Evolutionary conservation across 805 yeast species (phyloP).

Genomic region (Metschnikowia matae): DNA sequence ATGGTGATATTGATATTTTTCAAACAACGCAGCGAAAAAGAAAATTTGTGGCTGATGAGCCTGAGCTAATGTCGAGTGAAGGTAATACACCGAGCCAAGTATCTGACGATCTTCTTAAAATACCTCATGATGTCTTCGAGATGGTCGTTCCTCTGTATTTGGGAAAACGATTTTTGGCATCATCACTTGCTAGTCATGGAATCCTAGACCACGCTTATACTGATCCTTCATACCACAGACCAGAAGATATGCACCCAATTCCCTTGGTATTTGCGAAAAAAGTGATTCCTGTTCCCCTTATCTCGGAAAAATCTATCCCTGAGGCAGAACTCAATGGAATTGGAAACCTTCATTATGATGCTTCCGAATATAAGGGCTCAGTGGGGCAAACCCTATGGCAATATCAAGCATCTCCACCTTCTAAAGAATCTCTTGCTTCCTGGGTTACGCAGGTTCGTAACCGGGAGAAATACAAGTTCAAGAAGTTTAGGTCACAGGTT

Average conservation of each 20-base stretch:
- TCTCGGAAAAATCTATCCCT: constrained; percentile 22
- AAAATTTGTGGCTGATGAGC: not conserved
- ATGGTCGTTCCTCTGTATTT: constrained; percentile 19
- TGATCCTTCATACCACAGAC: constrained; percentile 61
- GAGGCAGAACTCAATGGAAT: not conserved
- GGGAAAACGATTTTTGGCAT: constrained; percentile 13
- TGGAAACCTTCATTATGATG: not conserved
- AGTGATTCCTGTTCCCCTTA: constrained; percentile 43
- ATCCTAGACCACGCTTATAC: constrained; percentile 49
- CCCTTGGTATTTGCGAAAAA: constrained; percentile 69
- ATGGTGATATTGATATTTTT: constrained; percentile 10
- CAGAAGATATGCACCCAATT: constrained; percentile 46
- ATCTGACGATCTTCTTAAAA: constrained; percentile 5
- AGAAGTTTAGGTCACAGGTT: constrained; percentile 45
- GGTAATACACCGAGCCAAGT: constrained; percentile 8
- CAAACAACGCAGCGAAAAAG: constrained; percentile 11
- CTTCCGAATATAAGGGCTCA: not conserved
- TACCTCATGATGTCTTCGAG: constrained; percentile 19
- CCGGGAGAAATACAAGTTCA: constrained; percentile 11
- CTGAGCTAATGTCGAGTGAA: not conserved
- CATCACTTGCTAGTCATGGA: constrained; percentile 41
- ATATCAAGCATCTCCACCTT: constrained; percentile 48
- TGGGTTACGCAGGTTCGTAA: constrained; percentile 27
- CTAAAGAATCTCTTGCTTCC: constrained; percentile 29
- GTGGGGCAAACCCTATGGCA: constrained; percentile 33